Evolutionary conservation across 495 filamentous ascomycete genomes (phyloP), one percentile per base, ranked within the genome.

Genomic region (Penicillium pancosmium): DNA sequence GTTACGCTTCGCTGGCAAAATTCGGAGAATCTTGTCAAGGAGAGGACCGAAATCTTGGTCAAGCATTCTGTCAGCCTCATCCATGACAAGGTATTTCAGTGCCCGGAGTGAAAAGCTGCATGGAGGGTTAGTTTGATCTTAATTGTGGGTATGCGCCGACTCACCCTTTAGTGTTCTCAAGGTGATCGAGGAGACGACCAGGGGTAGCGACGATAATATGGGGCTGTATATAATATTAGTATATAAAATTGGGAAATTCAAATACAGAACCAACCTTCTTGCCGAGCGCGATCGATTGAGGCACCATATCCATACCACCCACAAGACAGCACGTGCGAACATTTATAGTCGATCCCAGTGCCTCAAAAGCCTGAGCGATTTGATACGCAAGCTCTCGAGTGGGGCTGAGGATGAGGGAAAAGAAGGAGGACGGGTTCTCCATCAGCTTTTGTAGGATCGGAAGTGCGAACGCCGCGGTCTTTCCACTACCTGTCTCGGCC

Each of bases 21-120:
- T 88, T 72, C 92, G 92, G 34, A 98, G 82, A 53, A 98, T 90
- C 70, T 96, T 97, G 68, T 97, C 92, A 11, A 97, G 80, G 21
- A 94, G 86, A 4, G 91, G 90, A 0, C 92, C 94, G 68, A 97
- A 98, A 73, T 97, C 93, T 72, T 97, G 86, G 68, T 98, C 94
- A 0, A 98, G 83, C 0, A 98, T 80, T 36, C 91, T 81, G 68
- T 98, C 93, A 27, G 93, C 94, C 73, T 98, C 94, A 63, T 97
- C 94, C 84, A 97, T 91, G 36, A 95, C 92, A 1, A 97, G 82
- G 64, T 93, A 96, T 65, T 91, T 91, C 4, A 97, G 76, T 15
- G 76, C 77, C 6, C 86, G 84, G 38, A 97, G 75, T 8, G 86
- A 90, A 73, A 98, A 98, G 16, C 41, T 44, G 16, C 1, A 38